Conservation (phyloP, 176 grass and related monocot species). For the Carex littledalei region DNA sequence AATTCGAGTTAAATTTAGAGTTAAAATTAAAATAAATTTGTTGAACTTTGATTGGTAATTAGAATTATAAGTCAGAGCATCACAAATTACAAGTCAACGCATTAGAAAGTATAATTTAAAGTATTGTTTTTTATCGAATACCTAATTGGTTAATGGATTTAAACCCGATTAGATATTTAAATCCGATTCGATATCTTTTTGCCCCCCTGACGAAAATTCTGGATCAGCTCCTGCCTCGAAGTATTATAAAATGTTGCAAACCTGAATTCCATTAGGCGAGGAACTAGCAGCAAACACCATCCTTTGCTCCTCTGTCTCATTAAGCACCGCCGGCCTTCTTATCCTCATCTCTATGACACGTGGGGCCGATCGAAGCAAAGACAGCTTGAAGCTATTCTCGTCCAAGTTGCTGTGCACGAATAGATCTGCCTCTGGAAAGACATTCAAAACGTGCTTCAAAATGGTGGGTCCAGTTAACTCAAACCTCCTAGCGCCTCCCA, state of each 20-base stretch:
- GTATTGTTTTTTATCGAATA: no score
- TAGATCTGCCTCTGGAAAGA: slow-evolving; percentile 31
- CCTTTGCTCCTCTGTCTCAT: slow-evolving; percentile 30
- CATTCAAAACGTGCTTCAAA: slow-evolving; percentile 35
- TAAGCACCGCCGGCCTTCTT: slow-evolving; percentile 28
- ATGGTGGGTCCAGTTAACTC: slow-evolving; percentile 87
- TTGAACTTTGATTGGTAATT: no score
- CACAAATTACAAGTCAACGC: no score
- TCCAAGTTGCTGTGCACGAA: slow-evolving; percentile 81
- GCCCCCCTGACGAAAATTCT: no score
- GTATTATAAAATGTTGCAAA: not conserved
- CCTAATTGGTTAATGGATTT: no score
- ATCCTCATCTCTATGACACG: slow-evolving; percentile 37
- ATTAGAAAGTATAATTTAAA: no score
- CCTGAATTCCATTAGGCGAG: slow-evolving; percentile 92
- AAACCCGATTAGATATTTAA: no score
- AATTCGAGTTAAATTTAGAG: no score
- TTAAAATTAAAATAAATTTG: no score
- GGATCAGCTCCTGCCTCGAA: no score
- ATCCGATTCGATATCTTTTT: no score
- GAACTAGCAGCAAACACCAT: slow-evolving; percentile 36
- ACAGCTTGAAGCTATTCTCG: slow-evolving; percentile 59
- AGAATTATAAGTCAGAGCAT: no score
- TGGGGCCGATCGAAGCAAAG: slow-evolving; percentile 31
- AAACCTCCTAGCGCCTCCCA: slow-evolving; percentile 77